Evolutionary conservation across 139 green algal genomes (phyloP).

Genomic region (Trebouxia sp.): DNA sequence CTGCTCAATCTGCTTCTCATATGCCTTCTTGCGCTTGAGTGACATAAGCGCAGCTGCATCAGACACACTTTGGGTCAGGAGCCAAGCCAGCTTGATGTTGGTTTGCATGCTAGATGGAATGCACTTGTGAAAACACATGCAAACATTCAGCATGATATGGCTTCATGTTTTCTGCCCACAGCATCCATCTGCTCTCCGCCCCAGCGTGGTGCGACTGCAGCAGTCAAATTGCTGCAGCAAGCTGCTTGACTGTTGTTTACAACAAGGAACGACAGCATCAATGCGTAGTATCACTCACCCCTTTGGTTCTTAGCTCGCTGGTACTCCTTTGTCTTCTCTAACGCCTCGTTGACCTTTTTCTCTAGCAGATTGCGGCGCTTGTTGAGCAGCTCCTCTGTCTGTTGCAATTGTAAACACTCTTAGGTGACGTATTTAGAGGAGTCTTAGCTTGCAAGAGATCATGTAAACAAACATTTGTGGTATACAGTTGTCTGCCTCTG

Average conservation of each 20-base stretch:
- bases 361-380: conserved; percentile 88
- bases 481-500: neutral
- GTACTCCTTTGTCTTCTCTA: conserved; percentile 85
- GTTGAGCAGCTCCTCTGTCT: conserved; percentile 91
- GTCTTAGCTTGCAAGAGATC: neutral
- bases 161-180: too few relatives aligned
- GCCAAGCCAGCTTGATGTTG: too few relatives aligned
- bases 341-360: conserved; percentile 80
- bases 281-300: conserved; percentile 30
- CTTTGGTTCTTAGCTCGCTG: conserved; percentile 86
- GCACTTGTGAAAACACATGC: too few relatives aligned
- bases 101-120: too few relatives aligned
- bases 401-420: neutral
- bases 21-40: conserved; percentile 95
- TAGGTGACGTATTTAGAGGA: neutral
- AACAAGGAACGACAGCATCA: too few relatives aligned
- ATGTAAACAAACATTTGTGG: neutral
- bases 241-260: too few relatives aligned
- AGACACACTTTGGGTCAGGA: too few relatives aligned
- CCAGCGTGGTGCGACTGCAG: too few relatives aligned
- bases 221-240: too few relatives aligned
- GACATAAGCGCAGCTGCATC: conserved; percentile 73
- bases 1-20: conserved; percentile 82
- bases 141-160: too few relatives aligned
- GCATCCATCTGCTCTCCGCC: too few relatives aligned